Evolutionary conservation across 176 grass and related monocot species (phyloP).

Genomic region (Tillandsia fasciculata): DNA sequence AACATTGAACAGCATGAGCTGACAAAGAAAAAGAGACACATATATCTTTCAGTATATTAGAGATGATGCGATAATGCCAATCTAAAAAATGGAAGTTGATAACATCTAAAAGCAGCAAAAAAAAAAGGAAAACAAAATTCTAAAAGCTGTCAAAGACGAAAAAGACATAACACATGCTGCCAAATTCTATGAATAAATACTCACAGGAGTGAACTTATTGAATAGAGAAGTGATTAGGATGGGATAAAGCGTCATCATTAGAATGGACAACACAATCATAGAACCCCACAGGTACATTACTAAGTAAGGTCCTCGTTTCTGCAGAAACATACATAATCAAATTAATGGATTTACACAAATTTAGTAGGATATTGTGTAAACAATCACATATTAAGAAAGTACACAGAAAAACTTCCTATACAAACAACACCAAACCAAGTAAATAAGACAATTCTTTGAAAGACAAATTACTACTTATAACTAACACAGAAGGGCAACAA

Average conservation of each 20-base stretch:
- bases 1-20: constrained; percentile 4
- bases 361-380: background rate
- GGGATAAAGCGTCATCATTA: constrained; percentile 97
- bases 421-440: background rate
- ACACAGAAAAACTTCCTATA: background rate
- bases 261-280: constrained; percentile 77
- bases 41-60: background rate
- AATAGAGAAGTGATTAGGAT: constrained; percentile 87
- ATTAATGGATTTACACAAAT: constrained; percentile 7
- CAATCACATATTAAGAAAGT: background rate
- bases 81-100: background rate
- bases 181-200: constrained; percentile 19
- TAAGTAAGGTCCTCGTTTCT: constrained; percentile 96
- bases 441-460: background rate
- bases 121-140: too few species aligned
- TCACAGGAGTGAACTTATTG: constrained; percentile 97
- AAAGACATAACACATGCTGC: constrained; percentile 1
- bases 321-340: constrained; percentile 24
- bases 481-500: background rate
- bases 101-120: too few species aligned
- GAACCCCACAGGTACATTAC: constrained; percentile 97
- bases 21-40: background rate
- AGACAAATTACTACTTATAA: background rate
- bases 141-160: constrained; percentile 9
- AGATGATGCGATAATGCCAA: background rate